Percentiles rank a stretch among this genome's conserved stretches.
These are phyloP conservation scores for Flaveria brownii DNA, from an alignment of 129 eudicot genomes.

Conservation along the genomic window DNA sequence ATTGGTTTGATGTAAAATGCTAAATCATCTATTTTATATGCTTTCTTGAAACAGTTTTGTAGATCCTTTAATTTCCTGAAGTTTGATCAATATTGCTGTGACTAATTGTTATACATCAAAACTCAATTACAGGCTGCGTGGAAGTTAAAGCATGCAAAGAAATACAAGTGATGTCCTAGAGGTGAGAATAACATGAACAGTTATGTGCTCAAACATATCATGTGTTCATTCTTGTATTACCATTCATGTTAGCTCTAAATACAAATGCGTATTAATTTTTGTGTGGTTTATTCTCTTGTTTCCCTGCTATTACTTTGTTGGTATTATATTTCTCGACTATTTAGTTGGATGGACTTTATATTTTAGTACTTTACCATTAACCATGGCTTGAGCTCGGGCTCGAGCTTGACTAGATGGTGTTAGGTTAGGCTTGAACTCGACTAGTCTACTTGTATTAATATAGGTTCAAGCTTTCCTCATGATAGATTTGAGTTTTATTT, in stretches of 20 bases:
- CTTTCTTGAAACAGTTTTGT: conserved; percentile 8
- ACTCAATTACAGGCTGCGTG: conserved; percentile 25
- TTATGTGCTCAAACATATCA: conserved; percentile 4
- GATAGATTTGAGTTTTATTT: no score
- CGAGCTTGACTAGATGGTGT: neutral
- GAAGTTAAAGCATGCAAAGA: conserved; percentile 15
- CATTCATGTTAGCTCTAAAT: neutral
- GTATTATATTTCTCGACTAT: neutral
- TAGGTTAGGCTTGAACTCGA: neutral
- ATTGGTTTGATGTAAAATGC: neutral
- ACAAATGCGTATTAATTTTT: conserved; percentile 16
- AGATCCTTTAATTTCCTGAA: neutral
- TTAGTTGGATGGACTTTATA: neutral
- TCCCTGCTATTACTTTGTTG: neutral
- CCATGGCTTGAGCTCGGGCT: neutral
- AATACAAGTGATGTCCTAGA: neutral
- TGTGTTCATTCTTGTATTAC: conserved; percentile 13
- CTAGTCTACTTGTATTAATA: no score
- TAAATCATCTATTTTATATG: neutral
- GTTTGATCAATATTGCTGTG: neutral
- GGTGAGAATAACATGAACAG: conserved; percentile 26
- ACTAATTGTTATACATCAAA: neutral
- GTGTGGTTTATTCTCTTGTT: neutral
- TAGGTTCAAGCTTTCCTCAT: no score
- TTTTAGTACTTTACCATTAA: neutral